These are phyloP conservation scores for Lentinula guzmanii DNA, from an alignment of 768 basidiomycete genomes.

Conservation along the genomic window DNA sequence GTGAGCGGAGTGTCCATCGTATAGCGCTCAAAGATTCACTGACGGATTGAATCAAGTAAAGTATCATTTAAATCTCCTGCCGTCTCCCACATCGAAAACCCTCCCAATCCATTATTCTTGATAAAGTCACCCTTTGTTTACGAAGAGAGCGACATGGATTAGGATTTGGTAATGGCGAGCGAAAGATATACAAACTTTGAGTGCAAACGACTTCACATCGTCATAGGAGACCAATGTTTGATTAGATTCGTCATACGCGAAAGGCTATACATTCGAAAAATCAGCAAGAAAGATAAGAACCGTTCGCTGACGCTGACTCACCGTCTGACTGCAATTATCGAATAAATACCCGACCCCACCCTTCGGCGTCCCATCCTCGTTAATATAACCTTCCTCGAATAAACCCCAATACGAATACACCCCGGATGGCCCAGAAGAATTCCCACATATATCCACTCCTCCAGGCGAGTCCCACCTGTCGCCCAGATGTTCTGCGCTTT, in stretches of 20 bases:
- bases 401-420: slow-evolving; percentile 61
- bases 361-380: slow-evolving; percentile 30
- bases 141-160: too few relatives aligned
- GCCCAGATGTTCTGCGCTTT: slow-evolving; percentile 35
- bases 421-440: slow-evolving; percentile 40
- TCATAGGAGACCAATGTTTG: slow-evolving; percentile 65
- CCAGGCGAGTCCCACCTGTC: slow-evolving; percentile 44
- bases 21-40: slow-evolving; percentile 6
- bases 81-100: slow-evolving; percentile 71
- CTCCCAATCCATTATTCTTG: slow-evolving; percentile 42
- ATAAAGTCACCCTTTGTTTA: slow-evolving; percentile 44
- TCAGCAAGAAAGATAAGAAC: slow-evolving; percentile 6
- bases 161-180: neutral
- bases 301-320: slow-evolving; percentile 22
- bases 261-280: slow-evolving; percentile 42
- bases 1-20: neutral
- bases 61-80: slow-evolving; percentile 59
- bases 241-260: slow-evolving; percentile 50
- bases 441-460: slow-evolving; percentile 55
- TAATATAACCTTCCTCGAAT: slow-evolving; percentile 50
- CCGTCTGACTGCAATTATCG: slow-evolving; percentile 72
- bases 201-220: slow-evolving; percentile 48
- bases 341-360: slow-evolving; percentile 45
- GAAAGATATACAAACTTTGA: slow-evolving; percentile 7
- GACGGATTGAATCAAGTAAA: slow-evolving; percentile 55